Conservation (phyloP, 345 rosid species). For the Trapa incisa region DNA sequence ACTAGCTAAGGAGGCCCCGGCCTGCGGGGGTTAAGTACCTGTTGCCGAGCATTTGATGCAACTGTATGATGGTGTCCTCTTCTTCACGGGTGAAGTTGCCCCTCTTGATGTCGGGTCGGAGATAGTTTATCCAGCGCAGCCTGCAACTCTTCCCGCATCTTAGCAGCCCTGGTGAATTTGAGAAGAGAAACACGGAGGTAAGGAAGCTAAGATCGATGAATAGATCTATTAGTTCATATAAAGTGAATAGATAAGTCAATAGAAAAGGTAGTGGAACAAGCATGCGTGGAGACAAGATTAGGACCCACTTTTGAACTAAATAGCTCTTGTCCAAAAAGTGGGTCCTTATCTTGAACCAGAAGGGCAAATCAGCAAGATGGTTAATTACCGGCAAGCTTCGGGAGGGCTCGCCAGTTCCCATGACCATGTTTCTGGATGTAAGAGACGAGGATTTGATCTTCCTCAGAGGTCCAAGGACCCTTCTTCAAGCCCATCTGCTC, state of each 20-base stretch:
- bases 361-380: not conserved
- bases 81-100: slow-evolving; percentile 75
- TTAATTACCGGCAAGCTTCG: slow-evolving; percentile 64
- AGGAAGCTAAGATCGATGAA: not conserved
- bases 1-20: not conserved
- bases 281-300: not conserved
- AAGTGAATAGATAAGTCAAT: not conserved
- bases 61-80: slow-evolving; percentile 54
- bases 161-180: slow-evolving; percentile 32
- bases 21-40: slow-evolving; percentile 21
- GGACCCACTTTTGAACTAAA: too few species aligned
- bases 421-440: slow-evolving; percentile 49
- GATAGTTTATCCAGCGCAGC: slow-evolving; percentile 31
- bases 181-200: not conserved
- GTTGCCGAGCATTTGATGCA: slow-evolving; percentile 65
- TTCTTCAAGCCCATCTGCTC: slow-evolving; percentile 62
- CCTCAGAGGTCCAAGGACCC: slow-evolving; percentile 32
- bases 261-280: not conserved
- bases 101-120: slow-evolving; percentile 68
- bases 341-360: not conserved
- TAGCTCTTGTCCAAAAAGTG: too few species aligned
- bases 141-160: slow-evolving; percentile 31
- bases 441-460: slow-evolving; percentile 50
- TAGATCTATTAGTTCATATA: too few species aligned
- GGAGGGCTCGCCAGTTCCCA: slow-evolving; percentile 29